These are phyloP conservation scores for Tolypocladium pustulatum DNA, from an alignment of 2,329 filamentous ascomycete genomes.

Conservation along the genomic window DNA sequence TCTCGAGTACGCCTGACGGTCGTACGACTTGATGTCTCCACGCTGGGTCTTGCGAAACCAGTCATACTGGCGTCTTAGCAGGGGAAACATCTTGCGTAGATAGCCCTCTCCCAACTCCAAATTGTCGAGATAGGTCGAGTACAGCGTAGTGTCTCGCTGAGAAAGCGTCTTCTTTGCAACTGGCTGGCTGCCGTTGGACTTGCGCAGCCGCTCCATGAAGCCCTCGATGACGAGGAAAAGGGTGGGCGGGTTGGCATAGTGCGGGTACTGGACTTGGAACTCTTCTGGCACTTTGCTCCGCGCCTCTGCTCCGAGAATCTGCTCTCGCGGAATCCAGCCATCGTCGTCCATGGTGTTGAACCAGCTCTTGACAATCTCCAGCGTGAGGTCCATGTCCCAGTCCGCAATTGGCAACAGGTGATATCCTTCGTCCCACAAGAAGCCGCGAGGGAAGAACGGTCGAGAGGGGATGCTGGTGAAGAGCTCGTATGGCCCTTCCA, in stretches of 20 bases:
- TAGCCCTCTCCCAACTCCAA: conserved; percentile 58
- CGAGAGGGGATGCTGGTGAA: conserved; percentile 87
- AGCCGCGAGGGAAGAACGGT: conserved; percentile 92
- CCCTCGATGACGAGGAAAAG: conserved; percentile 80
- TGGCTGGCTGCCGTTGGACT: conserved; percentile 35
- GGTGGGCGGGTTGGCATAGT: conserved; percentile 95
- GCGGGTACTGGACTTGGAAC: conserved; percentile 92
- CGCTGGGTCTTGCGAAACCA: conserved; percentile 93
- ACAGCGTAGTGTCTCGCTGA: conserved; percentile 34
- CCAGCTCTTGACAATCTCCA: conserved; percentile 90
- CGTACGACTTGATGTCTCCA: conserved; percentile 84
- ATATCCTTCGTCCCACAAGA: conserved; percentile 97
- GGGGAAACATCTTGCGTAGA: conserved; percentile 69
- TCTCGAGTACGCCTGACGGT: conserved; percentile 76
- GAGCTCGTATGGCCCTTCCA: conserved; percentile 77
- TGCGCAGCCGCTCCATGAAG: conserved; percentile 69
- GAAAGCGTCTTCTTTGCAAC: conserved; percentile 32
- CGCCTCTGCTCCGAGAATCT: conserved; percentile 85
- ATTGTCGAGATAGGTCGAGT: conserved; percentile 57
- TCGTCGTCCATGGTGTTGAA: conserved; percentile 93
- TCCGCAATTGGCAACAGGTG: conserved; percentile 85
- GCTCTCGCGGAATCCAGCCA: conserved; percentile 94
- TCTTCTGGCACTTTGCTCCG: conserved; percentile 88
- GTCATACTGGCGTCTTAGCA: conserved; percentile 78
- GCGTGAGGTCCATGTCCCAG: conserved; percentile 82